A percentile compares a stretch with the other conserved stretches of the same genome.
phyloP scores from a whole-genome alignment of 768 basidiomycete species.

The Leccinum sublutescens region DNA sequence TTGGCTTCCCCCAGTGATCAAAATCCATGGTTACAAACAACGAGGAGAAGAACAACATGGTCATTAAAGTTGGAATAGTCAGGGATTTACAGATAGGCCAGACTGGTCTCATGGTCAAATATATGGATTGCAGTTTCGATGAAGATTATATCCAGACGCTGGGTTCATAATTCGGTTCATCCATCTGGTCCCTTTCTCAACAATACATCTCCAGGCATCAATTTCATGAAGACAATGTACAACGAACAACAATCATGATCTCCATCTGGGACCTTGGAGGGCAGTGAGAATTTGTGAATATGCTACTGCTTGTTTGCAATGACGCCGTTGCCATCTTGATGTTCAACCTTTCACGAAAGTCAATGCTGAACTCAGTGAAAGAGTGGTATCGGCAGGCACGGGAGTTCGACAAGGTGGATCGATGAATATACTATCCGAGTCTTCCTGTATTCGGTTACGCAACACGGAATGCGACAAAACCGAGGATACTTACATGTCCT shows the following conservation, averaged over 20 bases:
- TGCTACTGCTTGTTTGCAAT: constrained; percentile 97
- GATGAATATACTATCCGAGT: neutral
- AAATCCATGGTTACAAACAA: constrained; percentile 55
- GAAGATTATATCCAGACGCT: constrained; percentile 99
- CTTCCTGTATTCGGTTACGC: neutral
- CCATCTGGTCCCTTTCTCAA: constrained; percentile 7
- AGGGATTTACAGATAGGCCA: constrained; percentile 99
- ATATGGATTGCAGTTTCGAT: constrained; percentile 97
- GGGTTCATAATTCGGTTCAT: constrained; percentile 48
- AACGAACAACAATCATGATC: constrained; percentile 98
- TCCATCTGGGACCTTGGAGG: constrained; percentile 99
- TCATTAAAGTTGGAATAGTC: constrained; percentile 99
- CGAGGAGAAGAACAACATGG: constrained; percentile 85
- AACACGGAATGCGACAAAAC: too few relatives aligned
- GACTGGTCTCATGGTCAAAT: constrained; percentile 99
- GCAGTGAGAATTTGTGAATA: constrained; percentile 98
- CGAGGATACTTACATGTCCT: constrained; percentile 15
- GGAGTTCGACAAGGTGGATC: constrained; percentile 94
- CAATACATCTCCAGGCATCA: constrained; percentile 62
- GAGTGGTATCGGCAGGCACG: constrained; percentile 99
- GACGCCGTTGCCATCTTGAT: constrained; percentile 99
- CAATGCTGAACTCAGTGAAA: constrained; percentile 96
- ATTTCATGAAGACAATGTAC: constrained; percentile 99
- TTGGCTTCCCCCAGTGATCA: constrained; percentile 53
- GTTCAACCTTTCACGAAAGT: constrained; percentile 98